phyloP scores from a whole-genome alignment of 306 rosid species.

The Calophaca sinica region DNA sequence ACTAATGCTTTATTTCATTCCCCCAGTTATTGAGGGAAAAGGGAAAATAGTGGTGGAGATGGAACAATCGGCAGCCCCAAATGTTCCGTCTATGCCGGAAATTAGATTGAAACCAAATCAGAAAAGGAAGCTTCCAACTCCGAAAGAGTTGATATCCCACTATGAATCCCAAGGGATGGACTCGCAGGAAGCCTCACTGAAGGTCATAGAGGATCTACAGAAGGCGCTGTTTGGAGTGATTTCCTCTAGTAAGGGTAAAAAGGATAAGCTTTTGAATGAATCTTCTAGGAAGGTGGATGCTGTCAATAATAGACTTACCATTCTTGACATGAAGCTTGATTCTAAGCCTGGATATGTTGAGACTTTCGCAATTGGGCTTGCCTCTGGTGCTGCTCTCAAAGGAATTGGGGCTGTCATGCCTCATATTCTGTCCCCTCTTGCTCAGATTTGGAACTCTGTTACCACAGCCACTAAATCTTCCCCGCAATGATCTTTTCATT shows the following conservation, averaged over 20 bases:
- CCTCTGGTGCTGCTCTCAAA: constrained; percentile 70
- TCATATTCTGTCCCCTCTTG: constrained; percentile 60
- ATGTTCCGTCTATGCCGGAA: not conserved
- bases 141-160: constrained; percentile 75
- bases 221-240: constrained; percentile 69
- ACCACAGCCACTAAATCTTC: constrained; percentile 49
- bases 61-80: constrained; percentile 27
- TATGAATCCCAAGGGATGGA: constrained; percentile 86
- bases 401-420: constrained; percentile 66
- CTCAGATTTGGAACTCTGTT: constrained; percentile 75
- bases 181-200: constrained; percentile 68
- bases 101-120: not conserved
- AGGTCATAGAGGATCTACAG: constrained; percentile 91
- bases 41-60: constrained; percentile 16
- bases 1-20: not conserved
- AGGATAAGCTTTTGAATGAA: constrained; percentile 60
- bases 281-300: constrained; percentile 73
- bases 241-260: constrained; percentile 72
- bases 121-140: constrained; percentile 63
- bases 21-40: no score
- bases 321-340: constrained; percentile 80
- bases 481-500: constrained; percentile 42
- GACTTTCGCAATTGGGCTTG: constrained; percentile 73
- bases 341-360: constrained; percentile 81
- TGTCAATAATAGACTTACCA: constrained; percentile 54